A percentile compares a stretch with the other conserved stretches of the same genome.
Evolutionary conservation across 345 rosid species (phyloP).

Genomic region (Corchorus olitorius): DNA sequence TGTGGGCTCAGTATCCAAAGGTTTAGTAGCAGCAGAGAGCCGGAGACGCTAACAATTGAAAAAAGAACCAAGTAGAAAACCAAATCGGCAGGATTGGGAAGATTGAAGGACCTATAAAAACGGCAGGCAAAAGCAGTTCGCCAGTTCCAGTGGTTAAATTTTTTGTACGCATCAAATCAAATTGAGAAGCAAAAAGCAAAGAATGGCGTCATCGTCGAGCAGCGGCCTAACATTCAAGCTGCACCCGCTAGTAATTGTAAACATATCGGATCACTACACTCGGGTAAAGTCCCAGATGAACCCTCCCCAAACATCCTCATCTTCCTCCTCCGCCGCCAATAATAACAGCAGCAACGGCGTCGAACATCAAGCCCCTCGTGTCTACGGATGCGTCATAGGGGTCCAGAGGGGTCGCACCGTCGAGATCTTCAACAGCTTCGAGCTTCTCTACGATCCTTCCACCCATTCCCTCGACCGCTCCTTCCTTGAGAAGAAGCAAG

Average conservation of each 20-base stretch:
- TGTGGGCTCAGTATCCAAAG: background rate
- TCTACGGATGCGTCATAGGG: conserved; percentile 93
- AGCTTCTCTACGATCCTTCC: conserved; percentile 75
- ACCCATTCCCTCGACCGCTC: conserved; percentile 75
- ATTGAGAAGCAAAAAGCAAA: background rate
- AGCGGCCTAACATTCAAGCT: conserved; percentile 98
- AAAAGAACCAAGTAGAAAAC: background rate
- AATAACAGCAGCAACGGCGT: conserved; percentile 37
- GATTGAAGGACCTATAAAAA: background rate
- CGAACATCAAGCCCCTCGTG: conserved; percentile 49
- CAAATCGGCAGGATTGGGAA: no score
- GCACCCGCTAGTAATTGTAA: conserved; percentile 88
- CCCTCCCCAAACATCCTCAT: conserved; percentile 38
- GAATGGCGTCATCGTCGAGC: conserved; percentile 91
- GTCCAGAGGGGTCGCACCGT: conserved; percentile 92
- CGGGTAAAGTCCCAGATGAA: conserved; percentile 83
- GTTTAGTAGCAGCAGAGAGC: background rate
- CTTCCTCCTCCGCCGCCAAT: conserved; percentile 19
- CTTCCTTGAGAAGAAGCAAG: conserved; percentile 96
- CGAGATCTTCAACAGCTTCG: conserved; percentile 97
- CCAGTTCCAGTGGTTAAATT: background rate
- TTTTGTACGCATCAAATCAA: background rate
- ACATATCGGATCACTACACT: conserved; percentile 93
- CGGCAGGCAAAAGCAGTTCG: background rate
- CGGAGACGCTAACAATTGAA: no score